These are phyloP conservation scores for Colletotrichum coccodes DNA, from an alignment of 2,329 filamentous ascomycete genomes.

Conservation along the genomic window DNA sequence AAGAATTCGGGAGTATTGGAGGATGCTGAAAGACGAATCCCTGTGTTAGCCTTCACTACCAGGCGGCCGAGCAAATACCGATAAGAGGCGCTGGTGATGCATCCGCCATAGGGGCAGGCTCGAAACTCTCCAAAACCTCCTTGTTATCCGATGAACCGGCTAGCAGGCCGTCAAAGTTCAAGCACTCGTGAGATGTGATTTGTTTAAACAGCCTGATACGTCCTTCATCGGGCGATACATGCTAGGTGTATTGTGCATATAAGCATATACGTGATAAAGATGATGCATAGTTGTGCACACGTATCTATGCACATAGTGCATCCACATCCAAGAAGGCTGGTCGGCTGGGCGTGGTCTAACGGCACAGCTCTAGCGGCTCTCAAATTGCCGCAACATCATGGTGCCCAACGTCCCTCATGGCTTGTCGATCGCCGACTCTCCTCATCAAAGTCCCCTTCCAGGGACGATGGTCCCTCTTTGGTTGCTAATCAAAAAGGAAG, in stretches of 20 bases:
- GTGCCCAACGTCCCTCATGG: slow-evolving; percentile 24
- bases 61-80: neutral
- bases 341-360: neutral
- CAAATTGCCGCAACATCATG: slow-evolving; percentile 4
- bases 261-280: neutral
- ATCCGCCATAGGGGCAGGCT: neutral
- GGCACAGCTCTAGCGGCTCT: neutral
- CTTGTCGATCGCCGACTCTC: slow-evolving; percentile 21
- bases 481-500: slow-evolving; percentile 21
- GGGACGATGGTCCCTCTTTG: slow-evolving; percentile 11
- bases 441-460: slow-evolving; percentile 21
- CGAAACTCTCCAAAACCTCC: neutral
- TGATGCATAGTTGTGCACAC: neutral
- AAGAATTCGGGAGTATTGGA: neutral
- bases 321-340: neutral
- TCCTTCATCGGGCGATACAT: neutral
- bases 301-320: neutral
- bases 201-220: neutral
- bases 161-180: neutral
- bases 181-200: neutral
- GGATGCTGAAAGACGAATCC: neutral
- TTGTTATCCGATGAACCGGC: neutral
- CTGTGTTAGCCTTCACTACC: neutral
- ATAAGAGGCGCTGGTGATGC: neutral
- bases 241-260: neutral